Conservation (phyloP, 2,329 filamentous ascomycete species). For the Knoxdaviesia capensis region DNA sequence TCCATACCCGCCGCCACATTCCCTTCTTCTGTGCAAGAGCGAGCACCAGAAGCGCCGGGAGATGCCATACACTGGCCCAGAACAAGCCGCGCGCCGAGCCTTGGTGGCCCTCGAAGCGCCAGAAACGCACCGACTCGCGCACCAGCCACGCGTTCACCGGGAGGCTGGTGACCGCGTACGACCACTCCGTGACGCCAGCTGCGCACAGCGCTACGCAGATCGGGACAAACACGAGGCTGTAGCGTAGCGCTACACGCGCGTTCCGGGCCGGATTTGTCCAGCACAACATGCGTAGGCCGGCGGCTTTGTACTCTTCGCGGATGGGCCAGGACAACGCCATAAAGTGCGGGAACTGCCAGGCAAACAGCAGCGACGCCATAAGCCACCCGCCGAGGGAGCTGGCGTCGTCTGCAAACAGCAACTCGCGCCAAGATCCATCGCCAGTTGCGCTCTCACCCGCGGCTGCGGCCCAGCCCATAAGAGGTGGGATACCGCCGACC, state of each 20-base stretch:
- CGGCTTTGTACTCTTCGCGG: constrained; percentile 66
- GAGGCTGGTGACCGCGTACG: constrained; percentile 61
- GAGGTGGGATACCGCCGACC: constrained; percentile 78
- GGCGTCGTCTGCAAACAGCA: constrained; percentile 46
- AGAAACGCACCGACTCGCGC: constrained; percentile 63
- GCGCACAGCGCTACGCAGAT: constrained; percentile 67
- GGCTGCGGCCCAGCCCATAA: constrained; percentile 97
- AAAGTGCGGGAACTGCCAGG: constrained; percentile 98
- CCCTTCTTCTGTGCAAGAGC: constrained; percentile 89
- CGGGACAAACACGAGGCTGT: constrained; percentile 70
- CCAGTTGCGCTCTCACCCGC: constrained; percentile 69
- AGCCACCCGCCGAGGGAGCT: constrained; percentile 68
- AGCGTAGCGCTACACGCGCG: constrained; percentile 68
- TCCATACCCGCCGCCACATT: constrained; percentile 69
- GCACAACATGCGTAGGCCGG: constrained; percentile 51
- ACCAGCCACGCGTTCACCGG: constrained; percentile 75
- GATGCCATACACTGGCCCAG: constrained; percentile 95
- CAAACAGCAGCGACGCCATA: constrained; percentile 63
- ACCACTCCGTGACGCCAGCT: constrained; percentile 65
- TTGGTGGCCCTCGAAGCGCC: constrained; percentile 54
- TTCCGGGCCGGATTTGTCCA: constrained; percentile 81
- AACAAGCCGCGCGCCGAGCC: constrained; percentile 73
- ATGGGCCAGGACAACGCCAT: constrained; percentile 84
- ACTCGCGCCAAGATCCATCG: constrained; percentile 56
- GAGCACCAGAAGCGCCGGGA: constrained; percentile 75